A percentile compares a stretch with the other conserved stretches of the same genome.
Evolutionary conservation across 139 green algal species (phyloP).

Genomic region (Chlamydomonas applanata): DNA sequence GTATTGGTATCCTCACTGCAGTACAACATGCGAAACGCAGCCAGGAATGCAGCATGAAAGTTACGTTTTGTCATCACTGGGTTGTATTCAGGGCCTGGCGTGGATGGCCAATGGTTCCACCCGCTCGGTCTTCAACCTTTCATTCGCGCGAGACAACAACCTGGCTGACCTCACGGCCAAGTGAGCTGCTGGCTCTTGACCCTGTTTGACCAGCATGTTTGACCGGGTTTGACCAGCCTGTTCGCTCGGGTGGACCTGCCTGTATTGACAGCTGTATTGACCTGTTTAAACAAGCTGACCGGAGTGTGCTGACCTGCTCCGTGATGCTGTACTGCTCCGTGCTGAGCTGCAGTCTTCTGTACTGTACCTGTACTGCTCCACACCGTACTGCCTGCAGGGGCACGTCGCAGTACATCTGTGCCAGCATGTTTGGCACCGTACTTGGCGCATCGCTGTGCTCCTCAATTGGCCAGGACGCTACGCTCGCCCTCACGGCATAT

Average conservation of each 20-base stretch:
- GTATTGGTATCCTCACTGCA: too few species aligned
- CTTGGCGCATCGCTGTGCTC: slow-evolving; percentile 25
- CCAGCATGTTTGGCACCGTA: slow-evolving; percentile 60
- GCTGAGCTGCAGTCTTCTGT: too few species aligned
- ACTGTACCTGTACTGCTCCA: too few species aligned
- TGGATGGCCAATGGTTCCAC: slow-evolving; percentile 71
- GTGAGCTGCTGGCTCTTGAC: neutral
- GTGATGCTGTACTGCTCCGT: too few species aligned
- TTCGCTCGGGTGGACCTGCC: too few species aligned
- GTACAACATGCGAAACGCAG: too few species aligned
- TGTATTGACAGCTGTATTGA: too few species aligned
- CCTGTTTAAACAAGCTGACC: too few species aligned
- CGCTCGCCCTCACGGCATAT: slow-evolving; percentile 7
- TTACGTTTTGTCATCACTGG: neutral
- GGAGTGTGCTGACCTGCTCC: too few species aligned
- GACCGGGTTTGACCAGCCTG: too few species aligned
- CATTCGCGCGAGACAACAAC: slow-evolving; percentile 67
- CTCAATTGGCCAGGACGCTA: slow-evolving; percentile 37
- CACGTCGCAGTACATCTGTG: slow-evolving; percentile 72
- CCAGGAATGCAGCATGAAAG: too few species aligned
- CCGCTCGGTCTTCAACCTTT: slow-evolving; percentile 69
- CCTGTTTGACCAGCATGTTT: too few species aligned
- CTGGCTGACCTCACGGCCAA: slow-evolving; percentile 60
- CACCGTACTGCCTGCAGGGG: slow-evolving; percentile 32
- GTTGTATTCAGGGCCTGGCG: slow-evolving; percentile 25